Base-by-base conservation (phyloP, 148 eudicot species). In the Cornus controversa region DNA sequence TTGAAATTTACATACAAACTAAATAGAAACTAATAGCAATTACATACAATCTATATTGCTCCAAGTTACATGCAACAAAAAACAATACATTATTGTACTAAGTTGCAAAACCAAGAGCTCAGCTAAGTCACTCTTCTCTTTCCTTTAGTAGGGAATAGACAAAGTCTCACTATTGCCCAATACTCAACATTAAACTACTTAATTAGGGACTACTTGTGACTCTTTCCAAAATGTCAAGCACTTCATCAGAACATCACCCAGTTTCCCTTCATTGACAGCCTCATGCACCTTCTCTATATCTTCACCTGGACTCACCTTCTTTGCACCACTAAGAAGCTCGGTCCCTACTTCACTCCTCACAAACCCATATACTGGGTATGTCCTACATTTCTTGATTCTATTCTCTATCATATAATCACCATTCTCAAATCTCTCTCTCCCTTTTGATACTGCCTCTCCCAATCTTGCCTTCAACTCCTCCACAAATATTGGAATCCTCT, bases 231-330 rank as follows among this genome's bases (percentile, higher is more conserved):
- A 22, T 42, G 13, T 11, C 72, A 70, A 70, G 15, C 72, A 70
- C 42, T 42, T n/a, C 57, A 70, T 37, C 54, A 70, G 11, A 37
- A 70, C 54, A 37, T 16, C 28, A 10, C 72, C 28, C 29, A 70
- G 11, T 70, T 70, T 70, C 2, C 57, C 72, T 70, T 42, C 72
- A 40, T 42, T 70, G 28, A 70, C 42, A 58, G 72, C 72, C 29
- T 70, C 72, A 24, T 70, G 24, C n/a, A 70, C 72, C 23, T 42
- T 70, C 54, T 70, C 72, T 36, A 70, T 70, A 70, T 70, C 72
- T 25, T 40, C 72, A 25, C 72, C 72, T n/a, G 72, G 72, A 40
- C 72, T 70, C 16, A 70, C 45, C 57, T 70, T 70, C 54, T n/a
- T 70, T 40, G 26, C 72, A 37, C 72, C 72, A 70, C 54, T 70